Conservation (phyloP, 1,284 basidiomycete genomes). For the Moniliella sp. region DNA sequence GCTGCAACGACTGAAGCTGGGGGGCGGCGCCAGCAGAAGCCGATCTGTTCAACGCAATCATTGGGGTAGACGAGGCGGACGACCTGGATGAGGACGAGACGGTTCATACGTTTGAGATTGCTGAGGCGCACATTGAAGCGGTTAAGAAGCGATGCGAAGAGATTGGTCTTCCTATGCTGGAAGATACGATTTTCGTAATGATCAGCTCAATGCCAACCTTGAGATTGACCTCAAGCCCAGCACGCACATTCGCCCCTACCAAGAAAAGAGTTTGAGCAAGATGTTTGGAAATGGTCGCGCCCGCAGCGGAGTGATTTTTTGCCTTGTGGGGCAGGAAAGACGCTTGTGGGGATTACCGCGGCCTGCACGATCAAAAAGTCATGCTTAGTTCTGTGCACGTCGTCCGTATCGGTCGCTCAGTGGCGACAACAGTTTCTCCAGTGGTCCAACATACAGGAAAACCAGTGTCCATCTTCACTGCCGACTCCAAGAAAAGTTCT, state of each 20-base stretch:
- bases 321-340: conserved; percentile 95
- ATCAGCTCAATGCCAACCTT: conserved; percentile 28
- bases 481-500: conserved; percentile 31
- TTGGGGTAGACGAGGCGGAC: conserved; percentile 29
- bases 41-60: conserved; percentile 30
- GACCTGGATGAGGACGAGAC: conserved; percentile 31
- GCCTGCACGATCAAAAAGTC: conserved; percentile 99
- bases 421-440: conserved; percentile 31
- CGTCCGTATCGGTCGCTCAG: conserved; percentile 32
- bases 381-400: conserved; percentile 71
- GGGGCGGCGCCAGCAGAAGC: conserved; percentile 12
- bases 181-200: conserved; percentile 33
- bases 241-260: conserved; percentile 32
- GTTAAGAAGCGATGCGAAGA: conserved; percentile 32
- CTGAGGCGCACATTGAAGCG: conserved; percentile 25
- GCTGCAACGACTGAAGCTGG: conserved; percentile 2
- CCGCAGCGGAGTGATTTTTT: conserved; percentile 79
- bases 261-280: conserved; percentile 31
- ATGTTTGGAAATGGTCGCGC: conserved; percentile 34
- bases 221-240: conserved; percentile 32
- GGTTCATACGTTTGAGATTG: conserved; percentile 31
- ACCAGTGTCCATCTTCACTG: conserved; percentile 31
- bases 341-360: conserved; percentile 90
- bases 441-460: conserved; percentile 33
- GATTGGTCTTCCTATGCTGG: conserved; percentile 30